Base-by-base conservation (phyloP, 768 basidiomycete genomes). In the Favolaschia claudopus region DNA sequence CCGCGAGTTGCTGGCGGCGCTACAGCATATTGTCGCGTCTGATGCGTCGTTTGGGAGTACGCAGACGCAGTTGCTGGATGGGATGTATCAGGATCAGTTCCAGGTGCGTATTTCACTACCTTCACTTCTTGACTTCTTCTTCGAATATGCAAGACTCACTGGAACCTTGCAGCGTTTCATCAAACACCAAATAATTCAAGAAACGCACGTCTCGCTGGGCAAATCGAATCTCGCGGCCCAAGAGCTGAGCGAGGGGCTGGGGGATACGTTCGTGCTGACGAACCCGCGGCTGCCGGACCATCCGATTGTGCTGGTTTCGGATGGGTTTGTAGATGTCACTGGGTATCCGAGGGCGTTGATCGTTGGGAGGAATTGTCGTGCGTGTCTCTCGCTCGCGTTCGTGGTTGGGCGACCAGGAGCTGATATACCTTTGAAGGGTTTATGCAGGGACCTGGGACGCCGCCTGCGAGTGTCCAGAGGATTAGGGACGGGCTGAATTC, bases 211-310 rank as follows among this genome's bases (percentile, higher is more conserved):
- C 27, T 51, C 58, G 14, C 58, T 64, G 19, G 62, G 62, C 43
- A 45, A 45, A 22, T 53, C 58, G 36, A 60, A 63, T 39, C 58
- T 63, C 28, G 15, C 33, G 27, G 38, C 54, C 40, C 52, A 48
- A 42, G 54, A 43, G 31, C 27, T 12, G 36, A 47, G 53, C 43
- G 58, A 55, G 42, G 62, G 62, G 3, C 58, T 64, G 3, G 62
- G 62, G 8, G 62, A 64, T 22, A 51, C 62, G 2, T 64, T 64
- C 39, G 58, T 64, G 29, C 44, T 64, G 25, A 64, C 62, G 27
- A 64, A 64, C 38, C 62, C 62, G n/a, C 57, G 62, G 3, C 58
- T 64, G 19, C 62, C 58, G 3, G 62, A 64, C 58, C 62, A 64
- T 42, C 62, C 62, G 3, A 53, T 64, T 25, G 62, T 64, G 24